Evolutionary conservation across 129 eudicot genomes (phyloP).

Genomic region (Smallanthus sonchifolius): DNA sequence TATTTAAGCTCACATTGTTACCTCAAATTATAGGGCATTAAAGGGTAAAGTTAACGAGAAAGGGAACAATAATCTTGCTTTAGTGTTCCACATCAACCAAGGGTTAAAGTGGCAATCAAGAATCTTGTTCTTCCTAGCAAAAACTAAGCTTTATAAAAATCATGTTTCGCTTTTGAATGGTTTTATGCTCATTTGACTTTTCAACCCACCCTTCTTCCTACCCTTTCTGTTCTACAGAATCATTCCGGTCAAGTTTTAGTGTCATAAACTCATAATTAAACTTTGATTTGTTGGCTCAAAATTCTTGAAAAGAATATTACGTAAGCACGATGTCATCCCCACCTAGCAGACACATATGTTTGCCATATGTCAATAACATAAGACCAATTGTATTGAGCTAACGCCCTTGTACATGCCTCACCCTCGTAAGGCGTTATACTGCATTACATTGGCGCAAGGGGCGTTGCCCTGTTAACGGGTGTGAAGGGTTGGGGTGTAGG

Average conservation of each 20-base stretch:
- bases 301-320: constrained; percentile 5
- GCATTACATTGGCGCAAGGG: no score
- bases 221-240: neutral
- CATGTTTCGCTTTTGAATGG: constrained; percentile 7
- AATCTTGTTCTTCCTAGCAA: constrained; percentile 26
- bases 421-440: no score
- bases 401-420: no score
- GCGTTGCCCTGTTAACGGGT: no score
- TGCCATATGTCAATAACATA: constrained; percentile 6
- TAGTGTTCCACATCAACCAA: neutral
- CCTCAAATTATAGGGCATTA: neutral
- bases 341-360: constrained; percentile 9
- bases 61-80: constrained; percentile 17
- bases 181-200: constrained; percentile 18
- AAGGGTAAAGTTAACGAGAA: neutral
- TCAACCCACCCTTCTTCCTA: constrained; percentile 11
- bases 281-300: constrained; percentile 10
- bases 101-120: constrained; percentile 22
- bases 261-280: neutral
- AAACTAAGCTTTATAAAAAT: constrained; percentile 16
- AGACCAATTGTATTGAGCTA: no score
- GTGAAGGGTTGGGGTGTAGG: no score
- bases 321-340: neutral
- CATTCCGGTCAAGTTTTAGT: constrained; percentile 11
- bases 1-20: neutral